Conservation (phyloP, 2,329 filamentous ascomycete species). For the Hypoxylon sp. region DNA sequence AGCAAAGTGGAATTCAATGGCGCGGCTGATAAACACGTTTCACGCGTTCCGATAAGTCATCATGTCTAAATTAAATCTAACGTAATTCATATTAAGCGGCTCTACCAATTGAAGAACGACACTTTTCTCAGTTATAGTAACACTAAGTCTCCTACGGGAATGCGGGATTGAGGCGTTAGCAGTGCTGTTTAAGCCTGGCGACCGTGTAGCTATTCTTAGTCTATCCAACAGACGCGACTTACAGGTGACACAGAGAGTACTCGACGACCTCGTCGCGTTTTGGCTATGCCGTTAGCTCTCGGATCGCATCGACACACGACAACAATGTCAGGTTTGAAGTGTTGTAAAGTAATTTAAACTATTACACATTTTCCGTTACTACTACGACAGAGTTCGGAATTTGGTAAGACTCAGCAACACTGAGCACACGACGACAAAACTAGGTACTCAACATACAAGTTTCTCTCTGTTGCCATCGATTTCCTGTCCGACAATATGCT, state of each 20-base stretch:
- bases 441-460: not conserved
- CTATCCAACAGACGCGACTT: not conserved
- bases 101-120: constrained; percentile 15
- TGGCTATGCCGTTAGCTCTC: not conserved
- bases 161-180: not conserved
- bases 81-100: constrained; percentile 1
- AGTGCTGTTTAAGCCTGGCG: not conserved
- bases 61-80: constrained; percentile 6
- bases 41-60: constrained; percentile 5
- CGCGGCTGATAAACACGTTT: constrained; percentile 17
- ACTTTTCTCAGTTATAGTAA: constrained; percentile 10
- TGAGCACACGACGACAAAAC: not conserved
- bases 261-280: not conserved
- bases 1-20: constrained; percentile 6
- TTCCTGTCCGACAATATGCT: not conserved
- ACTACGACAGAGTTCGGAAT: not conserved
- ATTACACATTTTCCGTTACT: not conserved
- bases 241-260: not conserved
- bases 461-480: not conserved
- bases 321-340: not conserved
- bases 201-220: not conserved
- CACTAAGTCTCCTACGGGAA: not conserved
- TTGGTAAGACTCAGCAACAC: not conserved
- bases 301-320: not conserved
- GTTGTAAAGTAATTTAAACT: not conserved